Base-by-base conservation (phyloP, 2,329 filamentous ascomycete species). In the Ophiosphaerella korrae region DNA sequence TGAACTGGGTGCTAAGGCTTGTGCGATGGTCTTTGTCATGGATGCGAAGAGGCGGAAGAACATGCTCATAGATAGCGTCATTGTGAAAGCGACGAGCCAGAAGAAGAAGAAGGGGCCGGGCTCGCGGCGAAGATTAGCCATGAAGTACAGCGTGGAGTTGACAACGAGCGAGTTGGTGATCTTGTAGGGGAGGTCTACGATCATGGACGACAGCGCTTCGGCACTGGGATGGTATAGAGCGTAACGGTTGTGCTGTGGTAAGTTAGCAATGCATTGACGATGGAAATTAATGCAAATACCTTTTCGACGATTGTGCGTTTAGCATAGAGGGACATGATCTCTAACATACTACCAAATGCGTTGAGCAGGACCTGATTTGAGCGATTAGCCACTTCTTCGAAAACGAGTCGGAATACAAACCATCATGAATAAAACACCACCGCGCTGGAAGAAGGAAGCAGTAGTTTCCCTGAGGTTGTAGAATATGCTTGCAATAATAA, bases 271-370 rank as follows among this genome's bases (percentile, higher is more conserved):
- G 40, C 9, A 4, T 18, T 29, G 2, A 1, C 6, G 23, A 13
- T 1, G 3, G 2, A 6, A 16, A 1, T 16, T 3, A 9, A 24
- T 1, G 6, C 2, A 7, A 18, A 11, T 18, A 57, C 57, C 71
- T 96, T 96, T 67, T 96, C 90, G 50, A 96, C 88, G 62, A 96
- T 95, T 1, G 88, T 87, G 18, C 92, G 87, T 81, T 96, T 90
- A 1, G 88, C 83, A 66, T 92, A 96, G 1, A 96, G 52, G 18
- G 44, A 52, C 71, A 95, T 92, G 39, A 70, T 65, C 40, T 87
- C 84, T 0, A 78, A 73, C 45, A 85, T 80, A 9, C 82, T 79
- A 1, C 75, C 77, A 18, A 86, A 70, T 2, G 82, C 82, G 53
- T 84, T 84, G 46, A 86, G 34, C 3, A 59, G 71, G 93, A 92